Evolutionary conservation across 768 basidiomycete genomes (phyloP).

Genomic region (Scleroderma bovista): DNA sequence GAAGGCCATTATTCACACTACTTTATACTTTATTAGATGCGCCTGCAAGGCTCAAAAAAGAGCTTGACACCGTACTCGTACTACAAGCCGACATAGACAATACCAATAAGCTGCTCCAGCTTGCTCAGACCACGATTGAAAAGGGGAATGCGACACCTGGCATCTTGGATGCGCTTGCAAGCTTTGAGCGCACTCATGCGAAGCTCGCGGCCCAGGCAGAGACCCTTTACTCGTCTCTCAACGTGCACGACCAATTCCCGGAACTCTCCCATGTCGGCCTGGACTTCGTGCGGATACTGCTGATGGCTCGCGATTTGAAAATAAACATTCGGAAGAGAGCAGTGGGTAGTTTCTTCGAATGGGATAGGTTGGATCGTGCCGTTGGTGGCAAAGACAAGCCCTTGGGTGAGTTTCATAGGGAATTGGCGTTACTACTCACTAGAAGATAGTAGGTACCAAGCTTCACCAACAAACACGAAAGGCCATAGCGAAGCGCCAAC

Average conservation of each 20-base stretch:
- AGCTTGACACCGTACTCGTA: constrained; percentile 26
- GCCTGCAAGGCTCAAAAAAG: too few species aligned
- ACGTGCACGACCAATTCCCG: constrained; percentile 28
- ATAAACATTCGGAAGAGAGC: constrained; percentile 33
- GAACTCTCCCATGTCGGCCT: constrained; percentile 25
- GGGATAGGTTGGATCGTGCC: constrained; percentile 33
- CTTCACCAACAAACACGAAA: constrained; percentile 27
- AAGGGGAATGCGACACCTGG: background rate
- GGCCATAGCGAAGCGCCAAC: constrained; percentile 23
- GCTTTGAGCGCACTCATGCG: constrained; percentile 18
- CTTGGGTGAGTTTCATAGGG: constrained; percentile 8
- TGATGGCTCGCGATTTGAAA: constrained; percentile 35
- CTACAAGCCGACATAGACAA: constrained; percentile 27
- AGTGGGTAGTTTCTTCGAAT: constrained; percentile 33
- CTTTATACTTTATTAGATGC: too few species aligned
- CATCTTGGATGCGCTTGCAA: constrained; percentile 10
- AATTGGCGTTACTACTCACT: constrained; percentile 14
- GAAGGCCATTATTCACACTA: too few species aligned
- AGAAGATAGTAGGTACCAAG: constrained; percentile 19
- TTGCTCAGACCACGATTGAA: constrained; percentile 6
- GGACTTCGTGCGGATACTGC: constrained; percentile 26
- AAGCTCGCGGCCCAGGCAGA: constrained; percentile 22
- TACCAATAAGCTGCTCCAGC: constrained; percentile 18
- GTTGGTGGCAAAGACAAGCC: constrained; percentile 23
- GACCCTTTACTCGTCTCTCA: constrained; percentile 29